Base-by-base conservation (phyloP, 2,329 filamentous ascomycete species). In the Nigrospora sphaerica region DNA sequence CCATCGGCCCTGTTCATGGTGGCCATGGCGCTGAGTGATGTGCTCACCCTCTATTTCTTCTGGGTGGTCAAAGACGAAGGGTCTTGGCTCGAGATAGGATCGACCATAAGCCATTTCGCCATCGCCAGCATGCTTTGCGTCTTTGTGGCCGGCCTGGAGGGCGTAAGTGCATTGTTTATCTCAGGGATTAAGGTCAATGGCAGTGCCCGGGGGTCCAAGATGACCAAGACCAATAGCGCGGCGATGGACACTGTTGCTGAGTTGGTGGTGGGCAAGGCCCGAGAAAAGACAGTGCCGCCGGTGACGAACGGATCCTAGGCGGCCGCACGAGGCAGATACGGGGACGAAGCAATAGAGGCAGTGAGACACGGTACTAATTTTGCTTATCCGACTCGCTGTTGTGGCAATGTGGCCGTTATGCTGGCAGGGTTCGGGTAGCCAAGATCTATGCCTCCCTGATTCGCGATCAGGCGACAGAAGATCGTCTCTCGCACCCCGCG, bases 51-150 rank as follows among this genome's bases (percentile, higher is more conserved):
- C 44, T 88, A 93, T 58, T 98, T 98, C 72, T 98, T 98, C 69
- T 98, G 88, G 82, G 88, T 95, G 57, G 93, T 98, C 39, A 87
- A 86, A 59, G 93, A 98, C 57, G 93, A 98, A 63, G 93, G 93
- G 0, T 93, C 86, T 18, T 98, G 93, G 93, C 70, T 98, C 49
- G 93, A 98, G 62, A 98, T 98, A 62, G 93, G 93, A 32, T 95
- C 89, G 28, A 96, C 89, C 4, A 98, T 98, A 54, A 95, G 82
- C 59, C 91, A 97, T 64, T 98, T 97, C 66, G 82, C 83, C 50
- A 97, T 98, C 68, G 92, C 90, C 16, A 96, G 89, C 65, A 65
- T 88, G 56, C 62, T 97, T 39, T 93, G 90, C 55, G 83, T 95
- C 10, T 98, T 98, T 69, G 90, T 98, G 38, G 88, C 90, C 0